Evolutionary conservation across 495 filamentous ascomycete genomes (phyloP).

Genomic region (Hypoxylon crocopeplum): DNA sequence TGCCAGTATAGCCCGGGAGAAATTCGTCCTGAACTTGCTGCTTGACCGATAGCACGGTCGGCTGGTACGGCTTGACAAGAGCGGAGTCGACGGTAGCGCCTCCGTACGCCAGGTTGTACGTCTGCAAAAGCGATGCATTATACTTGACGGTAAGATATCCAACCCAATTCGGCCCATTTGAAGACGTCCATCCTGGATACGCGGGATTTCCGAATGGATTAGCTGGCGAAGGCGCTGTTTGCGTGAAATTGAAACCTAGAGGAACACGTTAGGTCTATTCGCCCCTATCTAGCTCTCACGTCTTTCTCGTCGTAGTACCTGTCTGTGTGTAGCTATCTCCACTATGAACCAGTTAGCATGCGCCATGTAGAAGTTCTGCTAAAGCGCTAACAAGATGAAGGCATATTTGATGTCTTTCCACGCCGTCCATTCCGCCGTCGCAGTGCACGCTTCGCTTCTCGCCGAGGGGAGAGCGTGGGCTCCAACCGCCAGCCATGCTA

Average conservation of each 20-base stretch:
- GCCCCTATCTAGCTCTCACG: background rate
- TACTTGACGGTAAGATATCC: constrained; percentile 67
- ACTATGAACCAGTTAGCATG: constrained; percentile 39
- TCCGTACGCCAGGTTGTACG: constrained; percentile 73
- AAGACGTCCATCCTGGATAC: constrained; percentile 65
- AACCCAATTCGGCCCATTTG: constrained; percentile 72
- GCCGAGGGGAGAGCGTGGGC: constrained; percentile 13
- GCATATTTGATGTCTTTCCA: constrained; percentile 57
- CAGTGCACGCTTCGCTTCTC: constrained; percentile 18
- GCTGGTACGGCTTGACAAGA: constrained; percentile 59
- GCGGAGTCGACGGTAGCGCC: constrained; percentile 71
- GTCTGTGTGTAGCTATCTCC: constrained; percentile 61
- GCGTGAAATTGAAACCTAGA: constrained; percentile 67
- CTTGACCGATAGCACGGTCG: constrained; percentile 62
- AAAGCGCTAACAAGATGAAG: constrained; percentile 57
- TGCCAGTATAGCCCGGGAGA: constrained; percentile 54
- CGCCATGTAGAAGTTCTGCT: background rate
- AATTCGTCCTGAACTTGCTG: constrained; percentile 62
- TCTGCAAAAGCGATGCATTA: constrained; percentile 65
- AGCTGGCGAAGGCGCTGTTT: constrained; percentile 62
- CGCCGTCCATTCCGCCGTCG: constrained; percentile 50
- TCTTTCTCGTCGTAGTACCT: constrained; percentile 13
- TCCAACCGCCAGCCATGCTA: constrained; percentile 23
- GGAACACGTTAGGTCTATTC: constrained; percentile 1
- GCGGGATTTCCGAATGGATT: constrained; percentile 82